Conservation (phyloP, 2,329 filamentous ascomycete genomes). For the Epichloe uncinata region DNA sequence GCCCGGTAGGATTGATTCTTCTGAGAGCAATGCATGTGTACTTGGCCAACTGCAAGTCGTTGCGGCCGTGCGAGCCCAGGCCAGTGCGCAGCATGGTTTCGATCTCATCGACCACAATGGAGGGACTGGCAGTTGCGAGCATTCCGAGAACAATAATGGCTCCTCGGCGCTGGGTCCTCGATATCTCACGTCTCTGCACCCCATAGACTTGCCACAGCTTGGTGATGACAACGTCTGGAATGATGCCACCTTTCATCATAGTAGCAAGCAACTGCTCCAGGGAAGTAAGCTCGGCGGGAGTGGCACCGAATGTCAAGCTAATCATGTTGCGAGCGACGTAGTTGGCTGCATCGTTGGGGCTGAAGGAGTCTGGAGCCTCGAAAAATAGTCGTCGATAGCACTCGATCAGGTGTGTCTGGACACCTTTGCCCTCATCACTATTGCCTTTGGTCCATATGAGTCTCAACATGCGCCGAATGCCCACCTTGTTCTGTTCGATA, state of each 20-base stretch:
- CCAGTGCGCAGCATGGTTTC: slow-evolving; percentile 88
- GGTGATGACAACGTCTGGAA: slow-evolving; percentile 72
- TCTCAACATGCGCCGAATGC: slow-evolving; percentile 89
- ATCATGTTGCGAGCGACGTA: slow-evolving; percentile 99
- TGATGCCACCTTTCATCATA: slow-evolving; percentile 90
- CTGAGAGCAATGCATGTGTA: slow-evolving; percentile 90
- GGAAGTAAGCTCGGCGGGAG: slow-evolving; percentile 86
- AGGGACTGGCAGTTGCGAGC: slow-evolving; percentile 82
- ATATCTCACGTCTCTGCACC: slow-evolving; percentile 86
- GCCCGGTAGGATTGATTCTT: slow-evolving; percentile 75
- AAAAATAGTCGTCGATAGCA: slow-evolving; percentile 96
- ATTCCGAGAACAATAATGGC: slow-evolving; percentile 95
- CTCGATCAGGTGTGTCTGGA: slow-evolving; percentile 92
- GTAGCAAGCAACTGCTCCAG: slow-evolving; percentile 88
- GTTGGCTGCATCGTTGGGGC: slow-evolving; percentile 78
- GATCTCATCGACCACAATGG: slow-evolving; percentile 90
- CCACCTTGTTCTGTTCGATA: slow-evolving; percentile 80
- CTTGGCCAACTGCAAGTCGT: slow-evolving; percentile 79
- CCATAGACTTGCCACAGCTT: slow-evolving; percentile 98
- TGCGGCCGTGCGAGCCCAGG: slow-evolving; percentile 64
- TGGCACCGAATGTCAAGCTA: slow-evolving; percentile 90
- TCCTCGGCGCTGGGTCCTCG: slow-evolving; percentile 75
- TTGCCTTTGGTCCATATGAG: slow-evolving; percentile 99
- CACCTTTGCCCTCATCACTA: slow-evolving; percentile 95
- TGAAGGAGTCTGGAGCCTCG: slow-evolving; percentile 81